phyloP scores from a whole-genome alignment of 2,329 filamentous ascomycete species.

The Aspergillus latus region DNA sequence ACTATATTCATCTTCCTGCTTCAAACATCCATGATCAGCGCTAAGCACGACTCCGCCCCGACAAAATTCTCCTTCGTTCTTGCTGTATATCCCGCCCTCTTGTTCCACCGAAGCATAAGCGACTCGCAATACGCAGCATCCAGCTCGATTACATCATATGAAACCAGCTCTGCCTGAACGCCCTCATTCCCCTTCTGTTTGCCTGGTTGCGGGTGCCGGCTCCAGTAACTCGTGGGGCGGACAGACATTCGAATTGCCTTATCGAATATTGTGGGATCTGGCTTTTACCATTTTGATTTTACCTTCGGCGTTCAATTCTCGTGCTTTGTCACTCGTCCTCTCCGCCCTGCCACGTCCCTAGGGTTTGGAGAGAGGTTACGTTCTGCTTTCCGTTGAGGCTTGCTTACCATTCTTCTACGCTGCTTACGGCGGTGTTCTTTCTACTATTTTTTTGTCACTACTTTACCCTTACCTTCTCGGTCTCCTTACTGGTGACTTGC shows the following conservation, averaged over 20 bases:
- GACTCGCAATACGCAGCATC: constrained; percentile 35
- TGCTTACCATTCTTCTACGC: constrained; percentile 18
- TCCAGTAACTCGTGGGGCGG: background rate
- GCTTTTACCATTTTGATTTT: constrained; percentile 13
- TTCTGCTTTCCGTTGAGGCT: constrained; percentile 22
- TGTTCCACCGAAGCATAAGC: constrained; percentile 22
- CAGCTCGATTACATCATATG: constrained; percentile 18
- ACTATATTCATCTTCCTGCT: constrained; percentile 10
- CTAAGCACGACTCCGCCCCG: constrained; percentile 36
- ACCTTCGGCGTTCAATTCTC: constrained; percentile 30
- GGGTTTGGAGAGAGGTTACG: constrained; percentile 34
- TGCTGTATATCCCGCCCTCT: constrained; percentile 25
- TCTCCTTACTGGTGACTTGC: constrained; percentile 31
- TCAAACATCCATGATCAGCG: constrained; percentile 29
- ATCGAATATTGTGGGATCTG: constrained; percentile 29
- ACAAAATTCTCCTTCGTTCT: constrained; percentile 27
- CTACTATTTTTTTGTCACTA: constrained; percentile 15
- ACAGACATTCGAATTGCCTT: constrained; percentile 25
- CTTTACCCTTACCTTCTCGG: constrained; percentile 25
- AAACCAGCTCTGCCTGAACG: background rate
- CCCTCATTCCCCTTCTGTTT: background rate
- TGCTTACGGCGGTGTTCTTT: constrained; percentile 8
- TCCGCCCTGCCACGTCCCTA: constrained; percentile 44
- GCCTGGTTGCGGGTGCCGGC: background rate
- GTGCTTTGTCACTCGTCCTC: constrained; percentile 30